Evolutionary conservation across 805 yeast species (phyloP).

Genomic region (Metschnikowia chrysomelidarum): DNA sequence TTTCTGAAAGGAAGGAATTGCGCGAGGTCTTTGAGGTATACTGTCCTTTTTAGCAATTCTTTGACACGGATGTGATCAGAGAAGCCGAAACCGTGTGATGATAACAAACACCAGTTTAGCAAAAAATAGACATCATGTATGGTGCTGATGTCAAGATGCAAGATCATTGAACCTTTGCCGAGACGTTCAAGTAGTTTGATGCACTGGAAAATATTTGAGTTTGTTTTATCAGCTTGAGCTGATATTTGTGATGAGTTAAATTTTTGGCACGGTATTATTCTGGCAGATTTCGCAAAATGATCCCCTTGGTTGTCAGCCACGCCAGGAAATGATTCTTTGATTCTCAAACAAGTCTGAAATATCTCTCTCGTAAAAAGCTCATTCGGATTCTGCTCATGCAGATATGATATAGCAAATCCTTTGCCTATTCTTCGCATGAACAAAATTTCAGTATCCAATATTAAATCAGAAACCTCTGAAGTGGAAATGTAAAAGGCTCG

Average conservation of each 20-base stretch:
- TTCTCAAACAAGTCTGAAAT: conserved; percentile 7
- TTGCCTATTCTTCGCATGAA: neutral
- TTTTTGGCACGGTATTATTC: too few species aligned
- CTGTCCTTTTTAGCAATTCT: conserved; percentile 20
- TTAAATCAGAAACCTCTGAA: conserved; percentile 4
- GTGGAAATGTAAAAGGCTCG: too few species aligned
- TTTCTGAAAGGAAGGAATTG: conserved; percentile 9
- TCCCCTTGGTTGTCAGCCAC: too few species aligned
- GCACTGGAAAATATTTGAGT: conserved; percentile 10
- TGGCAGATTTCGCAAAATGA: too few species aligned
- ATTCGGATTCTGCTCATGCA: neutral
- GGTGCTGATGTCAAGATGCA: conserved; percentile 7
- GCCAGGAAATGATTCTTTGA: too few species aligned
- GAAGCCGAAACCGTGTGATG: conserved; percentile 9
- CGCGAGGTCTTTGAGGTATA: conserved; percentile 16
- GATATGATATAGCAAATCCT: neutral
- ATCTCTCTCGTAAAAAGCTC: conserved; percentile 9
- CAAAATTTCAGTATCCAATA: conserved; percentile 3
- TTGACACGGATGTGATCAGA: conserved; percentile 1
- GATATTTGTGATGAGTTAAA: too few species aligned
- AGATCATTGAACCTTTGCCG: conserved; percentile 2
- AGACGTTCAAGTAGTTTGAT: conserved; percentile 9
- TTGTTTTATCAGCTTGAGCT: too few species aligned
- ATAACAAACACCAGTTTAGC: conserved; percentile 10
- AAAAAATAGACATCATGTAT: conserved; percentile 11